A percentile compares a stretch with the other conserved stretches of the same genome.
Evolutionary conservation across 169 alveolate genomes (phyloP).

Genomic region (Toxoplasma gondii): DNA sequence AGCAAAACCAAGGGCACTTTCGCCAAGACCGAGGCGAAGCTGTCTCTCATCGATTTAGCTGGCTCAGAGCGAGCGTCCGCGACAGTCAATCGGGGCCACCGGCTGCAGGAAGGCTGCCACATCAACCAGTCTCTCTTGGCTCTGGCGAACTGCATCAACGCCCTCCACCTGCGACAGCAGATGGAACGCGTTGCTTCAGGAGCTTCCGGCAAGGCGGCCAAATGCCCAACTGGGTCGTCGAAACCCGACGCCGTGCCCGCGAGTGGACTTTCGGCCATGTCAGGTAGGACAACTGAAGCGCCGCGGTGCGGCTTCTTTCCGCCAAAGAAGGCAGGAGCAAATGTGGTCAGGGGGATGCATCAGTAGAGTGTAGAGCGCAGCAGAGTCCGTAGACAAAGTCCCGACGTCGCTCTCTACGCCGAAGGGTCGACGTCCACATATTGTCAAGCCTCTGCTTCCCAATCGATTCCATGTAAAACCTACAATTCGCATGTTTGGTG

Average conservation of each 20-base stretch:
- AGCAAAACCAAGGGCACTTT: constrained; percentile 45
- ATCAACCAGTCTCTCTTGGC: constrained; percentile 96
- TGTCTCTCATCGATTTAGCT: constrained; percentile 96
- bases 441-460: too few species aligned
- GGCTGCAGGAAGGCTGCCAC: constrained; percentile 95
- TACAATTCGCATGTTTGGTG: too few species aligned
- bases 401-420: too few species aligned
- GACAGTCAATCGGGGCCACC: constrained; percentile 91
- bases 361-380: too few species aligned
- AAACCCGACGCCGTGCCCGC: not conserved
- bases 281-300: not conserved
- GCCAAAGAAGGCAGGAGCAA: too few species aligned
- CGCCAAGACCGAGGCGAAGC: constrained; percentile 76
- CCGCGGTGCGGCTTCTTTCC: not conserved
- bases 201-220: not conserved
- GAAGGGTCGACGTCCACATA: too few species aligned
- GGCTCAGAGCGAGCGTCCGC: constrained; percentile 97
- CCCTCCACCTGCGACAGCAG: constrained; percentile 89
- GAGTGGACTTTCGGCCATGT: not conserved
- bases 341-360: too few species aligned
- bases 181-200: not conserved
- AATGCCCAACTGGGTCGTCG: not conserved
- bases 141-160: constrained; percentile 96
- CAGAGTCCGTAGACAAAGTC: too few species aligned
- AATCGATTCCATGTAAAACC: too few species aligned